Conservation (phyloP, 75 land plant species). For the Isoetes taiwanensis region DNA sequence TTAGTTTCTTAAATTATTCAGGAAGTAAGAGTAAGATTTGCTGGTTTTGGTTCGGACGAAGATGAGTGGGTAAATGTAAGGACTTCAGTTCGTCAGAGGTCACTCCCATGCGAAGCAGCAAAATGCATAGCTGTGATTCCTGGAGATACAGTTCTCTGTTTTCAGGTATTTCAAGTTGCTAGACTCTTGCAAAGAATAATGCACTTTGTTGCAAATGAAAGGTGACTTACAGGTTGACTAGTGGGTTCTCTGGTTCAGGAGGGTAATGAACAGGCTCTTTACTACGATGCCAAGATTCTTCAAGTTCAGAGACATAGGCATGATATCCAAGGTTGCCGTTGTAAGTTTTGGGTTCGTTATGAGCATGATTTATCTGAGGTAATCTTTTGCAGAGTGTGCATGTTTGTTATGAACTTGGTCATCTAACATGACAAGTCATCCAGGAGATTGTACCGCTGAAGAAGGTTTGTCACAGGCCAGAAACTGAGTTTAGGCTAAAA, state of each 20-base stretch:
- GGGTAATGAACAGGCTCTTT: conserved; percentile 57
- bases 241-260: conserved; percentile 49
- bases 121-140: background rate
- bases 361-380: conserved; percentile 70
- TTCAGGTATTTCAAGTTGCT: too few relatives aligned
- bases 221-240: too few relatives aligned
- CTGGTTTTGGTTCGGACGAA: conserved; percentile 1
- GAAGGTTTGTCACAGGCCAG: conserved; percentile 1
- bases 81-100: background rate
- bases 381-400: too few relatives aligned
- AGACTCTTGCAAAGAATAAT: too few relatives aligned
- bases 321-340: conserved; percentile 83
- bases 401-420: too few relatives aligned
- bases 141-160: background rate
- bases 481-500: background rate
- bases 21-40: background rate
- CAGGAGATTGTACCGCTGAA: conserved; percentile 5
- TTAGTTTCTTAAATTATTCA: too few relatives aligned
- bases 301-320: conserved; percentile 65
- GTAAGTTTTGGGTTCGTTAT: conserved; percentile 62
- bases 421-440: too few relatives aligned
- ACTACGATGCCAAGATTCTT: conserved; percentile 70
- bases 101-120: background rate
- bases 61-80: conserved; percentile 3
- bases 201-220: too few relatives aligned